Evolutionary conservation across 2,329 filamentous ascomycete species (phyloP), one percentile per base, ranked within the genome.

Genomic region (Raffaelea albimanens): DNA sequence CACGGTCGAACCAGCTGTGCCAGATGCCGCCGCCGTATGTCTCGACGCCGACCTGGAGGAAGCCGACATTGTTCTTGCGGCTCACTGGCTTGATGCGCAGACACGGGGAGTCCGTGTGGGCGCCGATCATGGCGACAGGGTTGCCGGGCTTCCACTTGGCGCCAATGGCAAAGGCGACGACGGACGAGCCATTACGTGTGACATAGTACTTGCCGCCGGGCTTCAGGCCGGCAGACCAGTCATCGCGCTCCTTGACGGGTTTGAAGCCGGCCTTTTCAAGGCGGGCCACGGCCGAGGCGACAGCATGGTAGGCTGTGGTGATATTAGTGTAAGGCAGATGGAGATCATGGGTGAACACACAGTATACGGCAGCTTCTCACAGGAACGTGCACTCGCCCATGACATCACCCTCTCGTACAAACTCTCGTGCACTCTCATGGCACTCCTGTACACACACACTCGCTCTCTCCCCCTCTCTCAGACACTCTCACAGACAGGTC

Each of bases 1-100:
- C 93, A 44, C 93, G 83, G 65, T 98, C 93, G 61, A 98, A 98
- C 93, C 85, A 98, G 42, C 87, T 95, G 67, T 96, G 90, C 91
- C 91, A 97, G 59, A 97, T 83, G 48, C 93, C 93, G 52, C 93
- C 93, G 46, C 93, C 93, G 61, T 98, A 98, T 2, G 88, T 91
- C 72, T 98, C 93, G 45, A 96, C 91, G 46, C 90, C 93, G 49
- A 98, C 83, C 67, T 98, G 93, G 53, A 96, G 68, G 65, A 93
- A 98, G 13, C 91, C 91, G 54, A 86, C 85, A 48, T 78, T 82
- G 59, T 79, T 77, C 69, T 91, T 93, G 69, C 91, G 95, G 61
- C 87, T 95, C 39, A 95, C 83, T 13, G 93, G 93, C 73, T 98
- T 98, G 63, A 98, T 73, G 50, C 91, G 83, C 44, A 98, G 77